Conservation (phyloP, 495 filamentous ascomycete species). For the Aspergillus steynii region DNA sequence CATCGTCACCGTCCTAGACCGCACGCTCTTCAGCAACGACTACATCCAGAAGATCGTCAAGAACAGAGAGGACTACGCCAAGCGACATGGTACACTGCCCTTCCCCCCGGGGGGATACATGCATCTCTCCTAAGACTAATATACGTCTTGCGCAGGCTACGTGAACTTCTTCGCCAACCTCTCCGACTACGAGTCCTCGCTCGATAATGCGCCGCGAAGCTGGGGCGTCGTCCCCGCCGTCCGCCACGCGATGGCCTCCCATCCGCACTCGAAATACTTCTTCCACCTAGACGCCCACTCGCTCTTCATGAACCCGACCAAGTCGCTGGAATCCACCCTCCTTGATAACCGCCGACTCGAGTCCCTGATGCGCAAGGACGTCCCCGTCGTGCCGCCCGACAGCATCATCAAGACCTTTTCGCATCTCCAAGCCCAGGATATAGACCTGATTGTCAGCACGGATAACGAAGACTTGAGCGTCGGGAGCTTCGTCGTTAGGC, state of each 20-base stretch:
- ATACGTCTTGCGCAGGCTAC: conserved; percentile 62
- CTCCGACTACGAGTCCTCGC: conserved; percentile 64
- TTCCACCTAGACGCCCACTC: conserved; percentile 83
- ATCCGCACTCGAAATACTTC: conserved; percentile 72
- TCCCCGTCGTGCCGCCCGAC: conserved; percentile 88
- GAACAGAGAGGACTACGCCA: conserved; percentile 85
- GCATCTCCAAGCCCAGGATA: conserved; percentile 70
- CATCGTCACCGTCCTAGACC: conserved; percentile 82
- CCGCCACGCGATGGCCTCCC: conserved; percentile 81
- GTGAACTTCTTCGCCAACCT: conserved; percentile 75
- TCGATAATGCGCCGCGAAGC: conserved; percentile 62
- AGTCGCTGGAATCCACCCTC: conserved; percentile 68
- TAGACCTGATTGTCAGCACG: conserved; percentile 84
- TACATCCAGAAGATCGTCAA: conserved; percentile 72
- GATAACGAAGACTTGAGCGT: conserved; percentile 77
- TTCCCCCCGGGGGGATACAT: not conserved
- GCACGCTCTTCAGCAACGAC: conserved; percentile 52
- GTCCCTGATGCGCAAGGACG: conserved; percentile 78
- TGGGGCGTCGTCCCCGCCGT: conserved; percentile 87
- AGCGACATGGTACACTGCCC: conserved; percentile 72
- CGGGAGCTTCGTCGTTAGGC: conserved; percentile 75
- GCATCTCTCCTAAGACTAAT: not conserved
- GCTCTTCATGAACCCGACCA: conserved; percentile 84
- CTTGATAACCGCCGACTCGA: conserved; percentile 67
- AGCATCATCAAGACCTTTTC: conserved; percentile 95